phyloP scores from a whole-genome alignment of 2,329 filamentous ascomycete species.

The Fusarium kyushuense region DNA sequence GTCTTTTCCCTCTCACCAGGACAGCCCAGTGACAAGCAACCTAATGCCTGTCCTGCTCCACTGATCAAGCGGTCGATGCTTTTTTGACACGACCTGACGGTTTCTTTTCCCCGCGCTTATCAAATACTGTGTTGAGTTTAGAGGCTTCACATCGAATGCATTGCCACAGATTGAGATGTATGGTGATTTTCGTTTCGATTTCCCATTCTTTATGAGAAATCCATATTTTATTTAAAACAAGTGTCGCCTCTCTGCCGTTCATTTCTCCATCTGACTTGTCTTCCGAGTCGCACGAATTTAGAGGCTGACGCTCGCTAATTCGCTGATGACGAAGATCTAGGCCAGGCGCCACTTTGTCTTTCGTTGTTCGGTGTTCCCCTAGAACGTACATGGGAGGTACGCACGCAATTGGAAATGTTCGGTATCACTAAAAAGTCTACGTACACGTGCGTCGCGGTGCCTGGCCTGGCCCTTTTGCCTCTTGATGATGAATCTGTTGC shows the following conservation, averaged over 20 bases:
- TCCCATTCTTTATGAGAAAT: slow-evolving; percentile 35
- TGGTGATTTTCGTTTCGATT: slow-evolving; percentile 33
- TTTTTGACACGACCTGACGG: slow-evolving; percentile 30
- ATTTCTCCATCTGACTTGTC: slow-evolving; percentile 20
- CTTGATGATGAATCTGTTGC: slow-evolving; percentile 44
- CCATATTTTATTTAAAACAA: slow-evolving; percentile 29
- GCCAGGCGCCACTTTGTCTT: slow-evolving; percentile 32
- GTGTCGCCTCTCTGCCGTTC: slow-evolving; percentile 24
- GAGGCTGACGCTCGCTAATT: slow-evolving; percentile 35
- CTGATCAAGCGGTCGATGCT: slow-evolving; percentile 12
- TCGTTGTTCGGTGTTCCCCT: slow-evolving; percentile 20
- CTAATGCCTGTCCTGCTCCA: slow-evolving; percentile 8
- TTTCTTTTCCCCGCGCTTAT: slow-evolving; percentile 37
- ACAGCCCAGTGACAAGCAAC: neutral
- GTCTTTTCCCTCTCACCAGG: neutral
- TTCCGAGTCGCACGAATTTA: slow-evolving; percentile 8
- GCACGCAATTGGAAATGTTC: slow-evolving; percentile 20
- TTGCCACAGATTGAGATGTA: slow-evolving; percentile 25
- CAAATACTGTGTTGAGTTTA: slow-evolving; percentile 29
- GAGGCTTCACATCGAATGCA: slow-evolving; percentile 13
- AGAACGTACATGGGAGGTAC: slow-evolving; percentile 8
- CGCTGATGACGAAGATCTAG: slow-evolving; percentile 38
- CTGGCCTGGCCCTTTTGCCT: slow-evolving; percentile 25
- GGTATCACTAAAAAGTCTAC: slow-evolving; percentile 24
- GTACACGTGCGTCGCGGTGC: slow-evolving; percentile 26